A percentile compares a stretch with the other conserved stretches of the same genome.
Evolutionary conservation across 805 yeast species (phyloP).

Genomic region (Yarrowia osloensis): DNA sequence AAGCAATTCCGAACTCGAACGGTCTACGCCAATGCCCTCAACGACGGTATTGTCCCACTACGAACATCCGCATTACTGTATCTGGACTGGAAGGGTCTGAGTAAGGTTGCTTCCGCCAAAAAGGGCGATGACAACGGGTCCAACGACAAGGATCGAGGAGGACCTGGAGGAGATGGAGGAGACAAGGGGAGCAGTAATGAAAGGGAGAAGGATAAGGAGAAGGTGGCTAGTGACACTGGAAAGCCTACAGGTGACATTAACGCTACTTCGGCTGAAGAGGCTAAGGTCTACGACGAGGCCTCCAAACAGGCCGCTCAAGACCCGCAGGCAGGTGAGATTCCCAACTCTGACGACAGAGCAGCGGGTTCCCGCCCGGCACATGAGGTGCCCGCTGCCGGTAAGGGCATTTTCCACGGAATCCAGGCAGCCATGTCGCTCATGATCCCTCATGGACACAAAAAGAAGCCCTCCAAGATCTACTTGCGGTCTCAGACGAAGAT

Average conservation of each 20-base stretch:
- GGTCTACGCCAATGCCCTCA: constrained; percentile 81
- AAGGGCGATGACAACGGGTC: constrained; percentile 33
- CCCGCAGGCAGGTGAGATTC: constrained; percentile 41
- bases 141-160: constrained; percentile 33
- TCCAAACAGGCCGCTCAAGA: background rate
- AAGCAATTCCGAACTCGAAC: constrained; percentile 70
- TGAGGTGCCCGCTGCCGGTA: background rate
- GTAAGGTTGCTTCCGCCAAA: constrained; percentile 49
- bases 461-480: constrained; percentile 21
- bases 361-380: background rate
- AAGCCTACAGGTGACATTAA: background rate
- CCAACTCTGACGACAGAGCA: constrained; percentile 38
- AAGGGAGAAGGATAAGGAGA: background rate
- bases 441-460: constrained; percentile 10
- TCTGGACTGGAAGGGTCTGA: constrained; percentile 78
- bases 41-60: constrained; percentile 95
- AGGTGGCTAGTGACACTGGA: constrained; percentile 3
- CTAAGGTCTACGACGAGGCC: constrained; percentile 11
- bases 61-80: constrained; percentile 85
- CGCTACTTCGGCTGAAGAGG: background rate
- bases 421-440: constrained; percentile 28
- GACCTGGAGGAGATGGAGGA: constrained; percentile 33
- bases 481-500: constrained; percentile 7
- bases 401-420: constrained; percentile 26
- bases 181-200: constrained; percentile 17